Percentiles rank a stretch among this genome's conserved stretches.
phyloP scores from a whole-genome alignment of 768 basidiomycete species.

The Cystofilobasidium macerans region DNA sequence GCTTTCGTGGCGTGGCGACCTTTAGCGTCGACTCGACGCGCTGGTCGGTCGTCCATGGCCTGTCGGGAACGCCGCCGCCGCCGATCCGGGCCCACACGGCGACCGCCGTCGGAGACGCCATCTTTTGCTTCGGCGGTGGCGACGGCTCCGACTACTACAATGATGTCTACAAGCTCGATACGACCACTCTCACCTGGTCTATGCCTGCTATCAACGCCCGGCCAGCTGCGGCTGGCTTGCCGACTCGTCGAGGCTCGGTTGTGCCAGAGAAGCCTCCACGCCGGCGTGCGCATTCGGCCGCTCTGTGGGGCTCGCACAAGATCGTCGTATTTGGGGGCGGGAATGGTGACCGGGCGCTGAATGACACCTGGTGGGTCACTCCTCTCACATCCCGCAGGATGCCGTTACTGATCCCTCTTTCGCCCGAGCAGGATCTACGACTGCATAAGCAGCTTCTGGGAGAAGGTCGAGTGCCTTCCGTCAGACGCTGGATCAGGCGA shows the following conservation, averaged over 20 bases:
- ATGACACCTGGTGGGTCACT: conserved; percentile 58
- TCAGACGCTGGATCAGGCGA: background rate
- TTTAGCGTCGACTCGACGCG: conserved; percentile 17
- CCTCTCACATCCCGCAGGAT: too few species aligned
- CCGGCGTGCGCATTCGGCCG: conserved; percentile 74
- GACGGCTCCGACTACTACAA: conserved; percentile 73
- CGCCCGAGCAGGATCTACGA: conserved; percentile 51
- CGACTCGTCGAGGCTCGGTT: background rate
- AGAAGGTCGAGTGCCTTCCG: background rate
- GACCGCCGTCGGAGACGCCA: conserved; percentile 67
- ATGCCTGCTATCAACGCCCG: conserved; percentile 30
- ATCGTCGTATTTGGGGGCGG: conserved; percentile 91
- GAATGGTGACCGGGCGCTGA: conserved; percentile 76
- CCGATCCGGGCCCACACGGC: conserved; percentile 59
- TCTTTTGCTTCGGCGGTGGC: conserved; percentile 85
- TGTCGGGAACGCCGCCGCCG: background rate
- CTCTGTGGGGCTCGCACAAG: conserved; percentile 56
- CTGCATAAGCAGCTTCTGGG: conserved; percentile 32
- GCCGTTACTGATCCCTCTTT: background rate
- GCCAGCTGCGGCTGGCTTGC: background rate
- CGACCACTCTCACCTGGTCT: conserved; percentile 40
- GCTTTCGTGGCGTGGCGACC: conserved; percentile 13
- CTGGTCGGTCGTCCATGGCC: conserved; percentile 8
- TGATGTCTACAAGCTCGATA: conserved; percentile 71
- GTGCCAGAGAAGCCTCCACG: conserved; percentile 44